Percentiles rank a stretch among this genome's conserved stretches.
phyloP scores from a whole-genome alignment of 371 early-diverging fungal species.

The Mortierella sp. region DNA sequence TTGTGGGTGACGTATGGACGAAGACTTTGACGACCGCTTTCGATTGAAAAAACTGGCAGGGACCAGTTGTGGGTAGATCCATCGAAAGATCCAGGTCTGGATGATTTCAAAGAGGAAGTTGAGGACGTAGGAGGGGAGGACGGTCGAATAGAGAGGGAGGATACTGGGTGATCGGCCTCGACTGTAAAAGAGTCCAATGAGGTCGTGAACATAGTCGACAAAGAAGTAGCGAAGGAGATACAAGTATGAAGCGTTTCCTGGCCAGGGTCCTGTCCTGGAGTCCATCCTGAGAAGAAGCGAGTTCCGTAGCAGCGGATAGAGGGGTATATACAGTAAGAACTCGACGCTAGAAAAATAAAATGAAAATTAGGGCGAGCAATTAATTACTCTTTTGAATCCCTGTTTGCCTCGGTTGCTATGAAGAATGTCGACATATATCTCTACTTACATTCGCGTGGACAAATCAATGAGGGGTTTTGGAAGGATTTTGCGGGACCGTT shows the following conservation, averaged over 20 bases:
- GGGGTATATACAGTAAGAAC: conserved; percentile 62
- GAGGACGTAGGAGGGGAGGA: conserved; percentile 67
- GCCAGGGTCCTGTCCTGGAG: conserved; percentile 55
- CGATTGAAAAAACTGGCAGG: conserved; percentile 37
- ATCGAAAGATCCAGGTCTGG: conserved; percentile 64
- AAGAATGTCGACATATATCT: neutral
- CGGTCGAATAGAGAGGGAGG: conserved; percentile 59
- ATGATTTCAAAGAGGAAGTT: conserved; percentile 65
- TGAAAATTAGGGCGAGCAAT: neutral
- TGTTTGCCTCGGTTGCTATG: neutral
- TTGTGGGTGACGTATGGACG: conserved; percentile 4
- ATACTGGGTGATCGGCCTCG: conserved; percentile 32
- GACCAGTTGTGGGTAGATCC: conserved; percentile 47
- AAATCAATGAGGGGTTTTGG: conserved; percentile 36
- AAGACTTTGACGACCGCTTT: conserved; percentile 32
- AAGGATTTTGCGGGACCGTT: conserved; percentile 28
- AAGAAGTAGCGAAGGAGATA: conserved; percentile 58
- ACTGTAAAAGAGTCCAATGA: conserved; percentile 59
- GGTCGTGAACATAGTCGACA: conserved; percentile 60
- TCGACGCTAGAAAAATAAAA: conserved; percentile 26
- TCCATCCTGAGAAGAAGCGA: conserved; percentile 71
- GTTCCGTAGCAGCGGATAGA: conserved; percentile 69
- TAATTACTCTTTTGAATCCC: too few species aligned
- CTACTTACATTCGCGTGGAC: conserved; percentile 33
- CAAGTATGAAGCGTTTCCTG: conserved; percentile 48